phyloP scores from a whole-genome alignment of 73 alveolate genomes.

The Paraurostyla sp. region DNA sequence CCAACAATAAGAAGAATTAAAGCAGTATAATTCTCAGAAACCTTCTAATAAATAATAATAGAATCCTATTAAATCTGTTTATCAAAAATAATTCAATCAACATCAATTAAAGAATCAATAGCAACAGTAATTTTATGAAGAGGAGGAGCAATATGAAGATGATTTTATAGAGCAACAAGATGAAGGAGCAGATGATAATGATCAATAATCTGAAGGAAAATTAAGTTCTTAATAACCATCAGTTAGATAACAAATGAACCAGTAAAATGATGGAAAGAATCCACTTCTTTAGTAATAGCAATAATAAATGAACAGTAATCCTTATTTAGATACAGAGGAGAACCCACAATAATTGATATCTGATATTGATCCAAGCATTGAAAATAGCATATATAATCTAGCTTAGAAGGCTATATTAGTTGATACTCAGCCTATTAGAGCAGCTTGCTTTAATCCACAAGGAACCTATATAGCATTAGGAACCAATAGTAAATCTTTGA shows the following conservation, averaged over 20 bases:
- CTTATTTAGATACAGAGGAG: constrained; percentile 49
- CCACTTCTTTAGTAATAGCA: too few species aligned
- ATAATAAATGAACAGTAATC: neutral
- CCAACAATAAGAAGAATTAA: neutral
- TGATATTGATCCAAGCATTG: constrained; percentile 59
- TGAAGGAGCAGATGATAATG: constrained; percentile 6
- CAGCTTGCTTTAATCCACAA: constrained; percentile 93
- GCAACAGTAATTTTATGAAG: constrained; percentile 19
- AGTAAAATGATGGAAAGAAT: too few species aligned
- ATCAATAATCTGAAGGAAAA: neutral
- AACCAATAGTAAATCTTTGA: constrained; percentile 94
- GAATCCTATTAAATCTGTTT: neutral
- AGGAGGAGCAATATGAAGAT: constrained; percentile 47
- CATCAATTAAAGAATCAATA: neutral
- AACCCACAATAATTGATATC: constrained; percentile 54
- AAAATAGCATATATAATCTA: constrained; percentile 69
- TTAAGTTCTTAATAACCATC: neutral
- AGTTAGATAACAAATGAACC: neutral
- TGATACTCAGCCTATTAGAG: constrained; percentile 96
- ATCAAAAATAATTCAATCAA: too few species aligned
- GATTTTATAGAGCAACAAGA: constrained; percentile 27
- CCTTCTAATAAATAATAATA: constrained; percentile 11
- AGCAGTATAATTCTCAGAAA: neutral
- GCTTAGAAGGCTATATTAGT: constrained; percentile 72
- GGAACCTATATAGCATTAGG: constrained; percentile 97